These are phyloP conservation scores for Fusarium duplospermum DNA, from an alignment of 2,329 filamentous ascomycete species.

Conservation along the genomic window DNA sequence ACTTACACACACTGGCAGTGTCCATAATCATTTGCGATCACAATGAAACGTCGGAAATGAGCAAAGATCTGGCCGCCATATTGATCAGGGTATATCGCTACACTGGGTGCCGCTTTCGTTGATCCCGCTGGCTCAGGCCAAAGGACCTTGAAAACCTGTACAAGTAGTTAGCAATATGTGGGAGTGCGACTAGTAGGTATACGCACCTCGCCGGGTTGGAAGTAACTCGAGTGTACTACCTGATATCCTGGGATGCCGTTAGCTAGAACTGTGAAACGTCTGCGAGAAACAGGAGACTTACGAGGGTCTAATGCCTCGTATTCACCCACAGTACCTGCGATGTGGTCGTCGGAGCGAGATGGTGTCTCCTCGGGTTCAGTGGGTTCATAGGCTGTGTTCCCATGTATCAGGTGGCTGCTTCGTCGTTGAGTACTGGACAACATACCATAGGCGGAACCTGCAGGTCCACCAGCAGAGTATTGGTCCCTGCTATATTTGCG, in stretches of 20 bases:
- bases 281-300: slow-evolving; percentile 34
- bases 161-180: neutral
- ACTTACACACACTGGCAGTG: slow-evolving; percentile 69
- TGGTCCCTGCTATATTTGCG: slow-evolving; percentile 12
- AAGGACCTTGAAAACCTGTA: slow-evolving; percentile 65
- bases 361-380: slow-evolving; percentile 40
- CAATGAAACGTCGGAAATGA: slow-evolving; percentile 66
- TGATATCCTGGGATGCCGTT: slow-evolving; percentile 51
- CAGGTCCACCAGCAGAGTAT: slow-evolving; percentile 25
- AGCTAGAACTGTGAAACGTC: neutral
- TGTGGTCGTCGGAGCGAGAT: slow-evolving; percentile 26
- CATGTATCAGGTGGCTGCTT: neutral
- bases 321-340: slow-evolving; percentile 30
- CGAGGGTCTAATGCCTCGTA: slow-evolving; percentile 51
- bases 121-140: slow-evolving; percentile 64
- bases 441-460: slow-evolving; percentile 25
- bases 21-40: slow-evolving; percentile 63
- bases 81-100: slow-evolving; percentile 51
- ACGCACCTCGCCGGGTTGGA: slow-evolving; percentile 55
- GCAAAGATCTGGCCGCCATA: slow-evolving; percentile 57
- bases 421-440: neutral
- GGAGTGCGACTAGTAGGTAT: neutral
- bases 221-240: slow-evolving; percentile 53
- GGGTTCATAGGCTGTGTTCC: slow-evolving; percentile 27
- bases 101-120: slow-evolving; percentile 45